A percentile compares a stretch with the other conserved stretches of the same genome.
Evolutionary conservation across 1,284 basidiomycete genomes (phyloP).

Genomic region (Volvariella volvacea): DNA sequence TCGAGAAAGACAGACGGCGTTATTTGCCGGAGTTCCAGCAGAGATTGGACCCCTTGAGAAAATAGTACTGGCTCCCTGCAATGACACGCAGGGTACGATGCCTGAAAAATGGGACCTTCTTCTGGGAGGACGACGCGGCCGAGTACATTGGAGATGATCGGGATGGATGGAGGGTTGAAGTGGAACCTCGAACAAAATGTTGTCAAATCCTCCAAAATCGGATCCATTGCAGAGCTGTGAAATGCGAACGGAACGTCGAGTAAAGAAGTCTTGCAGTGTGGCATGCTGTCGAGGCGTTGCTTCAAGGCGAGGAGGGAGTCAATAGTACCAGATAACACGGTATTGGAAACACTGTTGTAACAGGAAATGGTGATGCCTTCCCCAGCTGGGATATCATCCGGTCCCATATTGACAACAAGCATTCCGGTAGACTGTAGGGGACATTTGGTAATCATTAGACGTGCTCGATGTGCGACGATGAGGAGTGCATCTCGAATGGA

Average conservation of each 20-base stretch:
- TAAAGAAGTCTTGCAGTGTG: constrained; percentile 31
- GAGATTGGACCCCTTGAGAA: constrained; percentile 35
- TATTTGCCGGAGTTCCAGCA: constrained; percentile 23
- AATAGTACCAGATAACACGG: constrained; percentile 50
- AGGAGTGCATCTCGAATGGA: constrained; percentile 47
- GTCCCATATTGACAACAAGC: constrained; percentile 44
- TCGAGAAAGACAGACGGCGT: constrained; percentile 48
- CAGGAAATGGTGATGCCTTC: constrained; percentile 46
- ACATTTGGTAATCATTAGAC: constrained; percentile 47
- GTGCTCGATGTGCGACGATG: constrained; percentile 52
- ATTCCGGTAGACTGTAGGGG: constrained; percentile 42
- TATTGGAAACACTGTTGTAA: constrained; percentile 50
- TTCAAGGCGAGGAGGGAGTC: constrained; percentile 36
- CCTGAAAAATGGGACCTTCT: constrained; percentile 38
- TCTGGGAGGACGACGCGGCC: constrained; percentile 48
- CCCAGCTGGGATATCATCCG: constrained; percentile 28
- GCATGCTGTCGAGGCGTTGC: constrained; percentile 26
- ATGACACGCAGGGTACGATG: constrained; percentile 52
- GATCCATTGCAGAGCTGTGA: constrained; percentile 57
- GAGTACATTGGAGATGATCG: constrained; percentile 52
- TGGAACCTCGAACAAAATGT: constrained; percentile 28
- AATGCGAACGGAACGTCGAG: constrained; percentile 56
- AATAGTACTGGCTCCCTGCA: constrained; percentile 58
- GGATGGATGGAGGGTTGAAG: constrained; percentile 41
- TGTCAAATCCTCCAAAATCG: constrained; percentile 42